Base-by-base conservation (phyloP, 176 grass and related monocot genomes). In the Avena insularis region DNA sequence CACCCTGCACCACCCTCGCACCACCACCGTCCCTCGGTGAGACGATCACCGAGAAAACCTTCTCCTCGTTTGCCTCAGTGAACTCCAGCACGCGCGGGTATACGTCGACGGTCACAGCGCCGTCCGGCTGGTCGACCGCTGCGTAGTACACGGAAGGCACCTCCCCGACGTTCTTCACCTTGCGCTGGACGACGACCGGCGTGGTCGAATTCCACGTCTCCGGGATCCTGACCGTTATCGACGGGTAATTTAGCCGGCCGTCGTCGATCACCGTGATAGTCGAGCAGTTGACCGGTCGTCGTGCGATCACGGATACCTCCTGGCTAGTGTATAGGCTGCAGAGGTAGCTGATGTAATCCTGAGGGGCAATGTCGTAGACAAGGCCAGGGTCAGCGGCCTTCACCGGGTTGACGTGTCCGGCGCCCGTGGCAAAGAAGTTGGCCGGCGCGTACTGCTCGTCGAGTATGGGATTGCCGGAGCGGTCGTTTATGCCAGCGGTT, bases 401-500 rank as follows among this genome's bases (percentile, higher is more conserved):
- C n/a, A 50, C 48, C 8, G 72, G 72, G 6, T 75, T 53, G 72
- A 75, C 47, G 13, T 51, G 47, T 2, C 72, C 72, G 21, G 72
- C 47, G 6, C 47, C 47, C 7, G 23, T 75, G 72, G 47, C 47
- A 13, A 75, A 75, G 12, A 75, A 8, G 71, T 13, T 29, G n/a
- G 47, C 47, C 6, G 13, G 0, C 11, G 3, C 2, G 6, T 2
- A 21, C 13, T 75, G 47, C 47, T 75, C 72, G 21, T 75, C 47
- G 0, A 50, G 21, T 51, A 51, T 29, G 6, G 72, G 72, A 4
- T 16, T 51, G 12, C 72, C 13, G 7, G 72, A 75, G 13, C 47
- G 72, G 47, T 75, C 47, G 46, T 2, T 53, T 2, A 51, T 29
- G 29, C 88, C 56, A 3, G 95, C 71, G 6, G 95, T 95, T 9